phyloP scores from a whole-genome alignment of 805 yeast species.

The Debaryomyces hansenii region DNA sequence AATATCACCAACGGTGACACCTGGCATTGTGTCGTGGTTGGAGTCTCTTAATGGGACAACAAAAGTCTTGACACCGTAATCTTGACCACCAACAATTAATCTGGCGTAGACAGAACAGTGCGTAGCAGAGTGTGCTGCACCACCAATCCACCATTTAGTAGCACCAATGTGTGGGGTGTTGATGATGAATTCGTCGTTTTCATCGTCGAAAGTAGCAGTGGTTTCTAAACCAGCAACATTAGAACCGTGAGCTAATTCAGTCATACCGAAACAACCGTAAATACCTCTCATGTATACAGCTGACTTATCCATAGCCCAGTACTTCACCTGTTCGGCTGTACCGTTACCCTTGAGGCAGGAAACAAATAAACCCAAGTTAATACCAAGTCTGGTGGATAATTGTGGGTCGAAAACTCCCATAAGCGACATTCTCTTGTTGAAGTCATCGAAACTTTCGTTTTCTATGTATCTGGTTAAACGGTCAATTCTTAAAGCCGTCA shows the following conservation, averaged over 20 bases:
- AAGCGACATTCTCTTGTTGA: conserved; percentile 59
- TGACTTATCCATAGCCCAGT: conserved; percentile 77
- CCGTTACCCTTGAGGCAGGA: conserved; percentile 86
- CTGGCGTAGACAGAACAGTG: conserved; percentile 43
- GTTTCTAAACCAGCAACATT: conserved; percentile 62
- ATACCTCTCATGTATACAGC: conserved; percentile 58
- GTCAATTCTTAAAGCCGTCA: conserved; percentile 60
- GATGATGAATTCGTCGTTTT: conserved; percentile 42
- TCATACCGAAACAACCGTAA: conserved; percentile 63
- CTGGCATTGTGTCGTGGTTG: conserved; percentile 42
- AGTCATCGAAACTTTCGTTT: conserved; percentile 41
- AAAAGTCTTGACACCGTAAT: conserved; percentile 47
- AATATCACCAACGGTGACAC: conserved; percentile 46
- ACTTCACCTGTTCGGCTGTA: conserved; percentile 75
- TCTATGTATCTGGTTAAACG: conserved; percentile 64
- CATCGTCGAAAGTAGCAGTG: conserved; percentile 44
- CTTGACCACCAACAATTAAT: conserved; percentile 43
- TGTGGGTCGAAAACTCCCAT: conserved; percentile 75
- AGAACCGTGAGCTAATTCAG: conserved; percentile 66
- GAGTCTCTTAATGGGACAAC: conserved; percentile 48
- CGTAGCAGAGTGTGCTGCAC: conserved; percentile 49
- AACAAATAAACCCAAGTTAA: conserved; percentile 83
- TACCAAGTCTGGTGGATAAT: conserved; percentile 79
- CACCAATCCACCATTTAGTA: conserved; percentile 53
- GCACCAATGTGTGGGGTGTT: conserved; percentile 50